These are phyloP conservation scores for Tritrichomonas musculus DNA, from an alignment of 208 protist species.

Conservation along the genomic window DNA sequence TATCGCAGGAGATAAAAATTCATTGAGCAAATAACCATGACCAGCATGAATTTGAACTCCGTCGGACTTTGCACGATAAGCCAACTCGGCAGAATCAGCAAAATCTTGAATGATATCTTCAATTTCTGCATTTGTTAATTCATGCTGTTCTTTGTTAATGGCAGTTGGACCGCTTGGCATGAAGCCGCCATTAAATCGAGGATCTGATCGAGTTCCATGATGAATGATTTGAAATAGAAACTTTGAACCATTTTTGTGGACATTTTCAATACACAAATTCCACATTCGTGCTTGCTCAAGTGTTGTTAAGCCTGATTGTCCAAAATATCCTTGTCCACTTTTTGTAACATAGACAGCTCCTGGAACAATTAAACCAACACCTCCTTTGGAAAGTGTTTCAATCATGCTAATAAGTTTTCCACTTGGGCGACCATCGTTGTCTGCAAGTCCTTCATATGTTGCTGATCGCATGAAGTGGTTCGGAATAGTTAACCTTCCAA, in stretches of 20 bases:
- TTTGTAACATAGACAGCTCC: conserved; percentile 2
- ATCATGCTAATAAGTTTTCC: not conserved
- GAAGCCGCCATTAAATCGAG: not conserved
- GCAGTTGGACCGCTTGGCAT: not conserved
- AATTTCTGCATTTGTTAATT: conserved; percentile 15
- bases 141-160: not conserved
- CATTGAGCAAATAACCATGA: conserved; percentile 20
- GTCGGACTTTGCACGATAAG: not conserved
- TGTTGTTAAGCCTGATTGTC: not conserved
- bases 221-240: not conserved
- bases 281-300: not conserved
- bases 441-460: conserved; percentile 63
- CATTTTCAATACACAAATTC: not conserved
- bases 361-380: not conserved
- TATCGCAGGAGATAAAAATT: not conserved
- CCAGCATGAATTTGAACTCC: conserved; percentile 1
- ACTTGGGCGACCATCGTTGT: not conserved
- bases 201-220: not conserved
- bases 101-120: not conserved
- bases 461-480: conserved; percentile 61
- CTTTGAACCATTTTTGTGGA: not conserved
- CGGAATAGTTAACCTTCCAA: too few species aligned
- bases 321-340: not conserved
- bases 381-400: not conserved
- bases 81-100: not conserved